phyloP scores from a whole-genome alignment of 192 early-diverging fungal species.

The Endogone sp. region DNA sequence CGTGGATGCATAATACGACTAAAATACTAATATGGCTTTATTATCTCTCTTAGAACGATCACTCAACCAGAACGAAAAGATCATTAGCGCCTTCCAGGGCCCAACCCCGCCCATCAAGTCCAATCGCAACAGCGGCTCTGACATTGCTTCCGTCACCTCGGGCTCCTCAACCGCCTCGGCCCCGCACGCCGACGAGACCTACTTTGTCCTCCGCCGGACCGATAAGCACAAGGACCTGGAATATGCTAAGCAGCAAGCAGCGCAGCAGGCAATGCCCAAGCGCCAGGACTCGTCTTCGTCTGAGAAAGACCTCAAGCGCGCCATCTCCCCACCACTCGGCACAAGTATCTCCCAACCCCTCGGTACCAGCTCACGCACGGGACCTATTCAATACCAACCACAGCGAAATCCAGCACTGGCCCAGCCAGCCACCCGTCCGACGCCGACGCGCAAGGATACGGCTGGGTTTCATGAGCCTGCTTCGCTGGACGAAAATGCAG shows the following conservation, averaged over 20 bases:
- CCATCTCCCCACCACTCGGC: neutral
- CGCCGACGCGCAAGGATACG: neutral
- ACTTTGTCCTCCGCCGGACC: slow-evolving; percentile 14
- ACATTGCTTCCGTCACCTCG: slow-evolving; percentile 19
- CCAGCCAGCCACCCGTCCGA: neutral
- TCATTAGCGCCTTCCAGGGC: slow-evolving; percentile 14
- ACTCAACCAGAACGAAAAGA: slow-evolving; percentile 5
- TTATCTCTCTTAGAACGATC: slow-evolving; percentile 13
- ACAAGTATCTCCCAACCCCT: neutral
- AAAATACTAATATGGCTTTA: too few relatives aligned
- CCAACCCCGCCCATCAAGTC: slow-evolving; percentile 1
- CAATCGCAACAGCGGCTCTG: slow-evolving; percentile 19
- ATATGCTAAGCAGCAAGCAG: neutral
- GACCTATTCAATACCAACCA: neutral
- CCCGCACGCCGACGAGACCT: slow-evolving; percentile 22
- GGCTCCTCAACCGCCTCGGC: slow-evolving; percentile 13
- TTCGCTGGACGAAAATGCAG: neutral
- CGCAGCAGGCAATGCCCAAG: neutral
- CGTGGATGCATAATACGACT: neutral
- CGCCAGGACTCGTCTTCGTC: neutral
- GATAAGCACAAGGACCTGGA: neutral
- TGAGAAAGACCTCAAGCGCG: neutral
- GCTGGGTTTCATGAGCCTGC: neutral
- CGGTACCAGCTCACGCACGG: neutral
- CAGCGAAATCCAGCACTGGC: neutral